Base-by-base conservation (phyloP, 2,329 filamentous ascomycete genomes). In the Onygenales sp. region DNA sequence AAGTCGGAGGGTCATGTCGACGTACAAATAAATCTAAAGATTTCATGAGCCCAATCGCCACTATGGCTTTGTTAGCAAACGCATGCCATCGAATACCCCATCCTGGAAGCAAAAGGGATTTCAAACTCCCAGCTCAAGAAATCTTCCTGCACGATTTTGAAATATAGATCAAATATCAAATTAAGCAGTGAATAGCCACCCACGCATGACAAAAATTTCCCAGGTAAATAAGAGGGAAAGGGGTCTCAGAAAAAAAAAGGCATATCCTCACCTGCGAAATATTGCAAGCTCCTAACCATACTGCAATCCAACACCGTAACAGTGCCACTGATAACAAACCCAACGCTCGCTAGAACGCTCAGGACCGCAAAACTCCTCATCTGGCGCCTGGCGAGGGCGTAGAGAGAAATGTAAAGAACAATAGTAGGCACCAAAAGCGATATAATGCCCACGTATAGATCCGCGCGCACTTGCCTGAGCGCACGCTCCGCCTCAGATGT, bases 21-120 rank as follows among this genome's bases (percentile, higher is more conserved):
- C 70, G 64, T 9, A 62, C 64, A 58, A 67, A 71, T n/a, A 73
- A 58, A 52, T 74, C 71, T 10, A 73, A 63, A 10, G 66, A 53
- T 57, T 72, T 74, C 69, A 74, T 71, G 50, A 63, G 64, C 1
- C 65, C 69, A 53, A 69, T 66, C 17, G 64, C 59, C 69, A 70
- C 68, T 57, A 39, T 49, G 35, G 60, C 9, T 9, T 45, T n/a
- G 47, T 61, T 44, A 64, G 57, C 43, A 56, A 38, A 43, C n/a
- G 33, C 13, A 27, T 3, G 21, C 5, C 21, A 27, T 27, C 21
- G 21, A 27, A 27, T 27, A 27, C 21, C 21, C 21, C 21, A 27
- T 27, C 21, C 5, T 3, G 21, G 21, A 27, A 27, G 5, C 21
- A 5, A 27, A 27, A 27, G 21, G 21, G 21, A 27, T 27, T 27